Conservation (phyloP, 306 rosid genomes). For the Prunus salicina region DNA sequence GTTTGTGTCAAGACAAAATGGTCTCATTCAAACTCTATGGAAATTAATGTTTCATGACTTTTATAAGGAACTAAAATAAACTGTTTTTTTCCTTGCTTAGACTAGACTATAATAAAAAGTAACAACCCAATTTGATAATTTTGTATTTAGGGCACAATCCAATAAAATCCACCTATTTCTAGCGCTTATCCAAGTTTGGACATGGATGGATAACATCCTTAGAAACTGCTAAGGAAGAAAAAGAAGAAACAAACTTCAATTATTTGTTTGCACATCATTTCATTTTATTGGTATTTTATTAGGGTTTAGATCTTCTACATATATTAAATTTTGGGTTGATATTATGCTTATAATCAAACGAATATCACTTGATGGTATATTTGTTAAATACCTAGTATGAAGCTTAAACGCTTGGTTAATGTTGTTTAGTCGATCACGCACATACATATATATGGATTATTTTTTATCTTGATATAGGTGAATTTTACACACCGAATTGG, state of each 20-base stretch:
- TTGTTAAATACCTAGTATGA: no score
- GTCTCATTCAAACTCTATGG: conserved; percentile 3
- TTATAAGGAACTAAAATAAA: neutral
- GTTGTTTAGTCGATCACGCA: no score
- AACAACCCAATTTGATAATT: neutral
- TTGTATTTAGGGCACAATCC: neutral
- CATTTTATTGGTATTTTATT: neutral
- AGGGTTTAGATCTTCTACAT: neutral
- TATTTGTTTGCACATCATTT: neutral
- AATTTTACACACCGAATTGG: no score
- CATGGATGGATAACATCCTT: neutral
- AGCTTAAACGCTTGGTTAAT: neutral
- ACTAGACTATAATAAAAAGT: neutral
- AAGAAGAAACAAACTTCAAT: neutral
- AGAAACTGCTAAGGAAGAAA: neutral
- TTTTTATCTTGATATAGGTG: no score
- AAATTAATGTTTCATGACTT: conserved; percentile 4
- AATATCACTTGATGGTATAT: neutral
- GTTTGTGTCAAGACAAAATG: neutral
- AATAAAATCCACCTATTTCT: neutral
- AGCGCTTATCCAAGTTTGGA: neutral
- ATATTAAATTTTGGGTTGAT: neutral
- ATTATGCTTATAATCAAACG: neutral
- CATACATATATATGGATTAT: no score
- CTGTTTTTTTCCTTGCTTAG: neutral